These are phyloP conservation scores for Cryptosporidium sp. DNA, from an alignment of 169 alveolate species.

Conservation along the genomic window DNA sequence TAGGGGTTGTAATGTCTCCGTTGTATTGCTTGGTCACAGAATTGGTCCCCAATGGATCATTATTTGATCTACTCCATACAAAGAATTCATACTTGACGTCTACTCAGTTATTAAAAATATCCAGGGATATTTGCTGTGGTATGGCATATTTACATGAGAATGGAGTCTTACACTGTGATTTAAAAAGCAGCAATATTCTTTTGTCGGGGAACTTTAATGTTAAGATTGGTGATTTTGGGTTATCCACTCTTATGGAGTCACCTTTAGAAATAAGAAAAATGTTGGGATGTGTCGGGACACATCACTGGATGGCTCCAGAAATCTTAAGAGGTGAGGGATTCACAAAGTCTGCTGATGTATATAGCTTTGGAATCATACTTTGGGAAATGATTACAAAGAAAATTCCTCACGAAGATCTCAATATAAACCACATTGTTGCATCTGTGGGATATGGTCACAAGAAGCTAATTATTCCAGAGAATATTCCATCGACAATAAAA, in stretches of 20 bases:
- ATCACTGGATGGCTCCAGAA: conserved; percentile 92
- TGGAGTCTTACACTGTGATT: conserved; percentile 87
- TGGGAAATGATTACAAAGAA: conserved; percentile 88
- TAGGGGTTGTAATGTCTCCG: conserved; percentile 84
- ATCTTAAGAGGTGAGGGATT: conserved; percentile 85
- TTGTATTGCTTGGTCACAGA: conserved; percentile 87
- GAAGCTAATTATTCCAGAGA: conserved; percentile 37
- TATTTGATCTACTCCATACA: conserved; percentile 85
- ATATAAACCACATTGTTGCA: conserved; percentile 78
- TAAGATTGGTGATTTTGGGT: conserved; percentile 90
- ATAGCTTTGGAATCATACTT: conserved; percentile 84
- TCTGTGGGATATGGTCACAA: conserved; percentile 78
- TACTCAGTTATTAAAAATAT: conserved; percentile 77
- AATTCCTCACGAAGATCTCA: conserved; percentile 82
- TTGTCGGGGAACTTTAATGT: conserved; percentile 85
- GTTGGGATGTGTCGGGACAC: conserved; percentile 86
- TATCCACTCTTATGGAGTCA: conserved; percentile 80
- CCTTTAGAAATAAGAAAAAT: conserved; percentile 77
- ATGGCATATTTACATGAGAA: conserved; percentile 85
- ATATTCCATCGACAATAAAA: conserved; percentile 34
- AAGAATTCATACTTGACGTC: conserved; percentile 74
- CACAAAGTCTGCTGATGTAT: conserved; percentile 85
- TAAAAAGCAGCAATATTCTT: conserved; percentile 85
- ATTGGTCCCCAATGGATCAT: conserved; percentile 81
- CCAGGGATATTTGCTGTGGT: conserved; percentile 85